Percentiles rank a stretch among this genome's conserved stretches.
Evolutionary conservation across 768 basidiomycete genomes (phyloP).

Genomic region (Fibroporia radiculosa): DNA sequence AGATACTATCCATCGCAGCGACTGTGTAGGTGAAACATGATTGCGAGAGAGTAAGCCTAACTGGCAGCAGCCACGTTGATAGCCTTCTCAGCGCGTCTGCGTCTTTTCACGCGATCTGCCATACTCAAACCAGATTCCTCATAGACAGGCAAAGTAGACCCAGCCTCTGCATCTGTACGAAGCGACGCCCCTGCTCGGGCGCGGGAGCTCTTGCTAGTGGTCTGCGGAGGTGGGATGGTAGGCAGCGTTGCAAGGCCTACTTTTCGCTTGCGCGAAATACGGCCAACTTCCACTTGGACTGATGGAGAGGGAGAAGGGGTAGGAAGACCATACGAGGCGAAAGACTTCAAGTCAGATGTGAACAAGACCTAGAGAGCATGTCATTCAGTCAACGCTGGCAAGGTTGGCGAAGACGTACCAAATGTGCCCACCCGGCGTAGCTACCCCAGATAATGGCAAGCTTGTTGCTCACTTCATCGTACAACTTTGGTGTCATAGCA

Average conservation of each 20-base stretch:
- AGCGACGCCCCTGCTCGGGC: not conserved
- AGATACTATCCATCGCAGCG: no score
- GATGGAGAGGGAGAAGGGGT: constrained; percentile 14
- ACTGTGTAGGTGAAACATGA: no score
- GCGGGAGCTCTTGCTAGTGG: constrained; percentile 3
- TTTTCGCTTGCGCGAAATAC: not conserved
- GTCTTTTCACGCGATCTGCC: constrained; percentile 20
- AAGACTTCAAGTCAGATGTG: constrained; percentile 31
- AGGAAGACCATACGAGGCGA: constrained; percentile 23
- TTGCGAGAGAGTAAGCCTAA: not conserved
- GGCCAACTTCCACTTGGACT: not conserved
- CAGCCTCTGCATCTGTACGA: not conserved
- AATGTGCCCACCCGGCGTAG: constrained; percentile 88
- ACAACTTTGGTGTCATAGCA: constrained; percentile 68
- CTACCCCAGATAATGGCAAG: constrained; percentile 68
- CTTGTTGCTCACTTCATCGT: constrained; percentile 60
- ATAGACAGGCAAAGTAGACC: not conserved
- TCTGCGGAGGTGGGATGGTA: not conserved
- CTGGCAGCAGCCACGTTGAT: not conserved
- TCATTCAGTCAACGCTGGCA: not conserved
- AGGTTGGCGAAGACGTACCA: constrained; percentile 35
- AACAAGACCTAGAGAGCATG: constrained; percentile 25
- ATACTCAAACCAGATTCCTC: constrained; percentile 7
- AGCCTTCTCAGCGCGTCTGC: constrained; percentile 7
- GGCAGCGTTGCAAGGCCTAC: constrained; percentile 2